Base-by-base conservation (phyloP, 495 filamentous ascomycete genomes). In the Neurospora sp. region DNA sequence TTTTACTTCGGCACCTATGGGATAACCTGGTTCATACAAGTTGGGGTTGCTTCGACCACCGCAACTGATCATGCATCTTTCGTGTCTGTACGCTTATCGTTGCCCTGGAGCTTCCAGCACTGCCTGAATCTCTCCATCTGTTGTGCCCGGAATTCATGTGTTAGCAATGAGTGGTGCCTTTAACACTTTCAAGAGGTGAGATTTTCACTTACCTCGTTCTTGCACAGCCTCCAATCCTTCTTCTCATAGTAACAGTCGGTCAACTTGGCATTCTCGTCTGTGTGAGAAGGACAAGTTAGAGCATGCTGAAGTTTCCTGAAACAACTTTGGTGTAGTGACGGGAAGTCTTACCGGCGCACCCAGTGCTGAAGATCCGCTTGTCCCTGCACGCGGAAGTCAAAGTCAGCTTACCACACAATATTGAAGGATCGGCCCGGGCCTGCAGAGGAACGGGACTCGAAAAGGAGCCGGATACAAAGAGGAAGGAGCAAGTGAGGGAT, bases 291-390 rank as follows among this genome's bases (percentile, higher is more conserved):
- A 60, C 27, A 27, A 4, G 31, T 72, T 18, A 31, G 38, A 72
- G 39, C 4, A 6, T 11, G 23, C 1, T 40, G 41, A 42, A 42
- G 9, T 7, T 70, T 12, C 35, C 4, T 70, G 31, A 41, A 14
- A 31, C 69, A 38, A 49, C 66, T 12, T 41, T 12, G 44, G 0
- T 73, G 66, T 23, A 38, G 35, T 73, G 38, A 70, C 49, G 39
- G 37, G 46, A 70, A 14, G 70, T 81, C 85, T 74, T 84, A 97
- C 96, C 88, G 81, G 95, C 88, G 77, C 96, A 99, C 39, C 96
- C 96, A 6, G 96, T 98, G 83, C 94, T 97, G 84, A 93, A 96
- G 79, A 99, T 99, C 78, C 96, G 88, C 88, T 98, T 95, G 85
- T 99, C 94, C 85, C 85, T 87, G 77, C 75, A 74, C 49, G 38